Evolutionary conservation across 1,284 basidiomycete genomes (phyloP).

Genomic region (Austroboletus sp.): DNA sequence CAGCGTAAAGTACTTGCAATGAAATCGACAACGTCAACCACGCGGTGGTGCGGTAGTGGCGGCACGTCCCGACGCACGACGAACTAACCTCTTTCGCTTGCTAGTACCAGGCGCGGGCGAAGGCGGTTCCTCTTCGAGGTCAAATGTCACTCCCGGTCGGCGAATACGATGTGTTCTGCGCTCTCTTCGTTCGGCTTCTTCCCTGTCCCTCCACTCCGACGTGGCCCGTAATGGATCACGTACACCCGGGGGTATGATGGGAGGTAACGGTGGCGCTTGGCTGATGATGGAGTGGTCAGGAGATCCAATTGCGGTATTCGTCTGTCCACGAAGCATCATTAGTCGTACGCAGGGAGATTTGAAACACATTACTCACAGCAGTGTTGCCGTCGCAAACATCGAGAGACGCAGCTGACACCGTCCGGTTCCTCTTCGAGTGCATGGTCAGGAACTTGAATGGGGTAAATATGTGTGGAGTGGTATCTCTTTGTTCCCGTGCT

Average conservation of each 20-base stretch:
- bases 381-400: slow-evolving; percentile 67
- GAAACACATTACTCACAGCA: slow-evolving; percentile 44
- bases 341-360: slow-evolving; percentile 7
- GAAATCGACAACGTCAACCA: slow-evolving; percentile 10
- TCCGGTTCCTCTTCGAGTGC: slow-evolving; percentile 52
- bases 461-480: slow-evolving; percentile 46
- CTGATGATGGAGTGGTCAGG: slow-evolving; percentile 64
- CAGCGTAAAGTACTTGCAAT: slow-evolving; percentile 24
- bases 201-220: slow-evolving; percentile 56
- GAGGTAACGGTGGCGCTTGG: slow-evolving; percentile 41
- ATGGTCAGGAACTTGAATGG: slow-evolving; percentile 52
- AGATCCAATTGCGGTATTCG: slow-evolving; percentile 66
- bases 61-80: slow-evolving; percentile 28
- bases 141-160: slow-evolving; percentile 66
- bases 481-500: slow-evolving; percentile 35
- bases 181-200: slow-evolving; percentile 37
- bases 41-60: slow-evolving; percentile 23
- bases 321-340: slow-evolving; percentile 32
- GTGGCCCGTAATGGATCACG: slow-evolving; percentile 60
- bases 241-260: slow-evolving; percentile 49
- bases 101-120: slow-evolving; percentile 26
- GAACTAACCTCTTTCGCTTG: slow-evolving; percentile 28
- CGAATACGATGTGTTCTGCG: slow-evolving; percentile 44
- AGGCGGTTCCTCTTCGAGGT: slow-evolving; percentile 49
- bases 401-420: slow-evolving; percentile 64